Evolutionary conservation across 2,329 filamentous ascomycete genomes (phyloP).

Genomic region (Lecanicillium sp.): DNA sequence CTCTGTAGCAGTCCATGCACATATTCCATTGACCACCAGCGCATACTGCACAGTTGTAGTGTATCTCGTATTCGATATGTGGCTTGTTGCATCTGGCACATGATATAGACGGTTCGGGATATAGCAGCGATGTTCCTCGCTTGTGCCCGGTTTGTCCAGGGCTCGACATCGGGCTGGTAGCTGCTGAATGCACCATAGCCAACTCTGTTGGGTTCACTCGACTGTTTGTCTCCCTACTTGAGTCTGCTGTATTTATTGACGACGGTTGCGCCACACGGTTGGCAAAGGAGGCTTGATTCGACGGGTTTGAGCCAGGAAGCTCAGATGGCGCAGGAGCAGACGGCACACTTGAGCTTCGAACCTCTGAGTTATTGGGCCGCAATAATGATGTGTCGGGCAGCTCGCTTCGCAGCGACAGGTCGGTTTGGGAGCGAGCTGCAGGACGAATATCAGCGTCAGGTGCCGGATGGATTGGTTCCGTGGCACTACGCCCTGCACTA

Average conservation of each 20-base stretch:
- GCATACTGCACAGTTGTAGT: constrained; percentile 75
- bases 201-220: constrained; percentile 30
- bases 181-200: constrained; percentile 26
- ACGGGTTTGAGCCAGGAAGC: constrained; percentile 6
- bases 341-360: constrained; percentile 32
- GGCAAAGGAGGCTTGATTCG: constrained; percentile 5
- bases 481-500: constrained; percentile 48
- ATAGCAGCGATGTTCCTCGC: constrained; percentile 42
- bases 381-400: constrained; percentile 27
- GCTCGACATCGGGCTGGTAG: constrained; percentile 23
- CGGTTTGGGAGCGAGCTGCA: constrained; percentile 57
- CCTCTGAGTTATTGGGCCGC: constrained; percentile 33
- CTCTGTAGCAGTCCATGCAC: constrained; percentile 73
- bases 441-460: constrained; percentile 36
- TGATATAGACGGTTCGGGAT: constrained; percentile 62
- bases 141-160: constrained; percentile 28
- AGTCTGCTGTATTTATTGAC: not conserved
- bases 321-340: constrained; percentile 9
- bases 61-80: constrained; percentile 77
- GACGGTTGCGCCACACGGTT: constrained; percentile 4
- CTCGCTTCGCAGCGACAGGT: constrained; percentile 43
- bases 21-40: constrained; percentile 66
- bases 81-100: constrained; percentile 64
- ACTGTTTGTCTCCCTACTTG: constrained; percentile 4
- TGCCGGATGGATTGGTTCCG: constrained; percentile 33